A percentile compares a stretch with the other conserved stretches of the same genome.
These are phyloP conservation scores for Holtermannia corniformis DNA, from an alignment of 768 basidiomycete species.

Conservation along the genomic window DNA sequence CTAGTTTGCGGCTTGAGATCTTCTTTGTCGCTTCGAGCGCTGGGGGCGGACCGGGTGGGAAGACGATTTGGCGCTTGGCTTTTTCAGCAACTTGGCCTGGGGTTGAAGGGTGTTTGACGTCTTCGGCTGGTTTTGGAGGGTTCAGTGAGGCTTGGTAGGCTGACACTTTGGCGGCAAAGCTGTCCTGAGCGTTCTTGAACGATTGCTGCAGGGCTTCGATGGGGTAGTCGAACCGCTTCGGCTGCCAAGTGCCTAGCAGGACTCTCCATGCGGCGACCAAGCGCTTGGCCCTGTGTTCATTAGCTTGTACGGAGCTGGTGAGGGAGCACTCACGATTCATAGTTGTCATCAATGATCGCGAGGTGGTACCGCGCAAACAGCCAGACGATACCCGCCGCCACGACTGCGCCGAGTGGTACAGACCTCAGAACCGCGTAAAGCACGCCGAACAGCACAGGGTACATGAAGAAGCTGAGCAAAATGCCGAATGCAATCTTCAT, in stretches of 20 bases:
- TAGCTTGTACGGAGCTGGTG: background rate
- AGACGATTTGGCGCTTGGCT: conserved; percentile 25
- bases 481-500: conserved; percentile 84
- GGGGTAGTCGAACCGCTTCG: conserved; percentile 71
- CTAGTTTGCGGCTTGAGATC: conserved; percentile 69
- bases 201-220: conserved; percentile 56
- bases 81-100: conserved; percentile 22
- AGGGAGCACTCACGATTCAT: conserved; percentile 55
- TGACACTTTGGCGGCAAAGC: conserved; percentile 9
- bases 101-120: conserved; percentile 11
- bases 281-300: conserved; percentile 59
- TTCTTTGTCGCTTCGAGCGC: conserved; percentile 20
- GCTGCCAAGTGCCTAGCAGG: conserved; percentile 89
- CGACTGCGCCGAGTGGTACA: conserved; percentile 60
- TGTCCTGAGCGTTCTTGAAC: conserved; percentile 29
- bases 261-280: conserved; percentile 90
- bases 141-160: conserved; percentile 10
- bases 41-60: conserved; percentile 16
- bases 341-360: conserved; percentile 74
- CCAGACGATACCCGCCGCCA: conserved; percentile 62
- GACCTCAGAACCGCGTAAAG: conserved; percentile 78
- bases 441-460: conserved; percentile 72
- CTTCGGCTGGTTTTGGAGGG: conserved; percentile 9
- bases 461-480: conserved; percentile 63
- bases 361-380: conserved; percentile 77